These are phyloP conservation scores for Lepidopterella palustris DNA, from an alignment of 495 filamentous ascomycete genomes.

Conservation along the genomic window DNA sequence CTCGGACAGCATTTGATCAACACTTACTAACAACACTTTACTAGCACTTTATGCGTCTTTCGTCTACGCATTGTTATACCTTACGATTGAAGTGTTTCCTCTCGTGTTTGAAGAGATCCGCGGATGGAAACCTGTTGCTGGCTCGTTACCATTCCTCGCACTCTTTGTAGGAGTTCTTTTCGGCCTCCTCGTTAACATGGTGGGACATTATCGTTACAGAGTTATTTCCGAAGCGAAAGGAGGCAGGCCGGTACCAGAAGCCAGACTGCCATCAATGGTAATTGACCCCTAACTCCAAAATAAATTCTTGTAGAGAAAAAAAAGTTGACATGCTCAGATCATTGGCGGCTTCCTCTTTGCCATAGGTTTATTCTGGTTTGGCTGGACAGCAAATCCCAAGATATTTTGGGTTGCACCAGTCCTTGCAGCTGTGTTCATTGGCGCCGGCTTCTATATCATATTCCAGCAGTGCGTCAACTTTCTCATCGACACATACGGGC, in stretches of 20 bases:
- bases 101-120: slow-evolving; percentile 50
- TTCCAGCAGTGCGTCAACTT: slow-evolving; percentile 51
- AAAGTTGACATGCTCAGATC: too few species aligned
- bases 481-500: slow-evolving; percentile 57
- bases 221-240: slow-evolving; percentile 37
- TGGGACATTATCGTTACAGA: not conserved
- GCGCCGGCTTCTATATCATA: slow-evolving; percentile 30
- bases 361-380: slow-evolving; percentile 49
- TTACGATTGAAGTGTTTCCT: slow-evolving; percentile 58
- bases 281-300: too few species aligned
- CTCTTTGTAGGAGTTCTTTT: not conserved
- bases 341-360: slow-evolving; percentile 14
- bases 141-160: slow-evolving; percentile 54
- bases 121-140: slow-evolving; percentile 45
- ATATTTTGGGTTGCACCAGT: slow-evolving; percentile 28
- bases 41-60: slow-evolving; percentile 43
- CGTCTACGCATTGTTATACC: slow-evolving; percentile 58
- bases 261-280: slow-evolving; percentile 53
- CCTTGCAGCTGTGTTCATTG: slow-evolving; percentile 31
- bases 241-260: slow-evolving; percentile 48
- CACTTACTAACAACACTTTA: slow-evolving; percentile 39
- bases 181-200: not conserved
- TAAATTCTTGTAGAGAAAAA: too few species aligned
- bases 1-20: too few species aligned
- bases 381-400: slow-evolving; percentile 48